phyloP scores from a whole-genome alignment of 2,329 filamentous ascomycete genomes.

The Aspergillus proliferans region DNA sequence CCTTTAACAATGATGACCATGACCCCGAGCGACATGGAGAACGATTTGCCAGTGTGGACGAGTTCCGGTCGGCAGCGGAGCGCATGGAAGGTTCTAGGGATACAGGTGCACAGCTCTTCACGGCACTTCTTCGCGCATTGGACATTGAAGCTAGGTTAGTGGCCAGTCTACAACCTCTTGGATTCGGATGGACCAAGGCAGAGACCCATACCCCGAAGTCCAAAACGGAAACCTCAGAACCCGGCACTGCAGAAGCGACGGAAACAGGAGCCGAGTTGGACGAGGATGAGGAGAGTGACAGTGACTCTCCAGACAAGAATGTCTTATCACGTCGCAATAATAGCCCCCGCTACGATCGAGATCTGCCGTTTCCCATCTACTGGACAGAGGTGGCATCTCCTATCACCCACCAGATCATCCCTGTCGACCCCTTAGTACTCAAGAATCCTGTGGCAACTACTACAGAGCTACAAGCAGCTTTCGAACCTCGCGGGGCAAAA shows the following conservation, averaged over 20 bases:
- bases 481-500: slow-evolving; percentile 76
- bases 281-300: slow-evolving; percentile 13
- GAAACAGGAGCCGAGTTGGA: slow-evolving; percentile 14
- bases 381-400: slow-evolving; percentile 89
- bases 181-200: slow-evolving; percentile 82
- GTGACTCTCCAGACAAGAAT: slow-evolving; percentile 9
- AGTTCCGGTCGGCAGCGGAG: slow-evolving; percentile 64
- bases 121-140: slow-evolving; percentile 71
- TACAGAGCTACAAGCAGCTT: slow-evolving; percentile 62
- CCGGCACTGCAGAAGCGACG: slow-evolving; percentile 2
- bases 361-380: slow-evolving; percentile 79
- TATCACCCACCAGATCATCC: slow-evolving; percentile 68
- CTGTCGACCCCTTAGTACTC: slow-evolving; percentile 68
- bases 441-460: slow-evolving; percentile 64
- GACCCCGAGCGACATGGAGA: slow-evolving; percentile 69
- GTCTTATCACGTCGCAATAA: slow-evolving; percentile 30
- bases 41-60: slow-evolving; percentile 58
- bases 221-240: slow-evolving; percentile 6
- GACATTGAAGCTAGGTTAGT: slow-evolving; percentile 79
- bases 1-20: slow-evolving; percentile 57
- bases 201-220: slow-evolving; percentile 62
- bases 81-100: slow-evolving; percentile 76
- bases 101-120: slow-evolving; percentile 83
- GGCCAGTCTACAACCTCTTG: slow-evolving; percentile 74
- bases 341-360: slow-evolving; percentile 56